phyloP scores from a whole-genome alignment of 495 filamentous ascomycete species.

The Rhypophila decipiens region DNA sequence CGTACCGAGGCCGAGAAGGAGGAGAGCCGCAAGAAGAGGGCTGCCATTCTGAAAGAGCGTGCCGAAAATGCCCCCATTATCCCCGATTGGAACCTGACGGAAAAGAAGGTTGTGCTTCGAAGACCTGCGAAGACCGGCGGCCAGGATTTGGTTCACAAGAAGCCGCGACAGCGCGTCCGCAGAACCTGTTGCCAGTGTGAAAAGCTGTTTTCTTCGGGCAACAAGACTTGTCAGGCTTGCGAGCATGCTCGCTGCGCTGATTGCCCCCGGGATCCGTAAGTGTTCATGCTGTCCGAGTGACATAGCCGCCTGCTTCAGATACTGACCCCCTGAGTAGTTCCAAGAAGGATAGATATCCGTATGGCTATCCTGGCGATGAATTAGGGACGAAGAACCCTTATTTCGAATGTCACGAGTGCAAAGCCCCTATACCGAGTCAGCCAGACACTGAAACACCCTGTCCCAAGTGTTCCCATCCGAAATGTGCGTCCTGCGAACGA shows the following conservation, averaged over 20 bases:
- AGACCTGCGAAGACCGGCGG: conserved; percentile 59
- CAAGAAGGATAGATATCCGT: conserved; percentile 66
- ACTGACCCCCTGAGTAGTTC: conserved; percentile 41
- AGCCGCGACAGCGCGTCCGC: conserved; percentile 61
- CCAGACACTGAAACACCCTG: conserved; percentile 43
- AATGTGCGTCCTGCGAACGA: conserved; percentile 40
- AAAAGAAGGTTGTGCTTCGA: conserved; percentile 44
- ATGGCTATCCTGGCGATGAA: conserved; percentile 70
- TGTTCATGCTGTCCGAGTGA: conserved; percentile 13
- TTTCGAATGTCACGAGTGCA: conserved; percentile 62
- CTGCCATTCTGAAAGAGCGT: conserved; percentile 41
- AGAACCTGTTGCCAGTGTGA: conserved; percentile 72
- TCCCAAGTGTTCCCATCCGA: conserved; percentile 54
- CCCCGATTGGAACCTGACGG: conserved; percentile 38
- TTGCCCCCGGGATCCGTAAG: conserved; percentile 79
- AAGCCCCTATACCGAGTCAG: conserved; percentile 44
- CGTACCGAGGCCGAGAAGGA: conserved; percentile 45
- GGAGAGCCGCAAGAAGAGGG: conserved; percentile 36
- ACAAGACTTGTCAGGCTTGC: conserved; percentile 58
- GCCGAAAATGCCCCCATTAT: conserved; percentile 41
- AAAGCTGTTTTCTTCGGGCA: conserved; percentile 47
- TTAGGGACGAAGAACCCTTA: conserved; percentile 40
- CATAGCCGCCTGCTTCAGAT: neutral
- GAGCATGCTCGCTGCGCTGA: conserved; percentile 72
- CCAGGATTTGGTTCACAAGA: conserved; percentile 63